Conservation (phyloP, 2,329 filamentous ascomycete genomes). For the Colletotrichum musae region DNA sequence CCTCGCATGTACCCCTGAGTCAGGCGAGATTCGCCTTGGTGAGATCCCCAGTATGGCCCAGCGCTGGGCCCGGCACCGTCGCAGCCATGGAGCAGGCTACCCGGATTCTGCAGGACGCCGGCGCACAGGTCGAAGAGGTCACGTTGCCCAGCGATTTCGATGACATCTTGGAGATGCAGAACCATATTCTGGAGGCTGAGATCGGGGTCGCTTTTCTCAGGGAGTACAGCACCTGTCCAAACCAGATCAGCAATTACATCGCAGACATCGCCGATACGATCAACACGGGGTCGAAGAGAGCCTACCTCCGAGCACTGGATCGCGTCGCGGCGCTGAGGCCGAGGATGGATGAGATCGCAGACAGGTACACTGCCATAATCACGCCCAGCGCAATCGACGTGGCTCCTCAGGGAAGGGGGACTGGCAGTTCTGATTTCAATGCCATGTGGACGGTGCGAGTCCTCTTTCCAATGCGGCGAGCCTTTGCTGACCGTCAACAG, state of each 20-base stretch:
- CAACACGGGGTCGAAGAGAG: slow-evolving; percentile 11
- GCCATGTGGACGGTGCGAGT: slow-evolving; percentile 61
- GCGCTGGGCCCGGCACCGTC: slow-evolving; percentile 59
- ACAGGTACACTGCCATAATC: slow-evolving; percentile 68
- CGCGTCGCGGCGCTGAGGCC: slow-evolving; percentile 67
- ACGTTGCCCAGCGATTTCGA: slow-evolving; percentile 65
- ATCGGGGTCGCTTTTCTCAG: slow-evolving; percentile 13
- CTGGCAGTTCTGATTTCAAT: slow-evolving; percentile 65
- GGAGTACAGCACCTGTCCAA: slow-evolving; percentile 9
- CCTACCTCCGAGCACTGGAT: slow-evolving; percentile 56
- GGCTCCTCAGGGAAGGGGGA: slow-evolving; percentile 67
- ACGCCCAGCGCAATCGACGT: slow-evolving; percentile 72
- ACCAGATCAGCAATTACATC: slow-evolving; percentile 4
- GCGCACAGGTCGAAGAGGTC: slow-evolving; percentile 70
- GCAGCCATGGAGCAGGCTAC: slow-evolving; percentile 58
- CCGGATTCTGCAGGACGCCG: slow-evolving; percentile 56
- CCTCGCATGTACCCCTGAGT: neutral
- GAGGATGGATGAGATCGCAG: slow-evolving; percentile 66
- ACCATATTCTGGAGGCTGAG: slow-evolving; percentile 14
- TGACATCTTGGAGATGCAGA: slow-evolving; percentile 47
- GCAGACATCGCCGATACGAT: neutral
- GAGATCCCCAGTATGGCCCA: slow-evolving; percentile 66
- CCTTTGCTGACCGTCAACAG: slow-evolving; percentile 32
- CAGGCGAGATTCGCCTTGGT: slow-evolving; percentile 67
- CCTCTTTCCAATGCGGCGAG: neutral